Base-by-base conservation (phyloP, 306 rosid genomes). In the Abrus precatorius region DNA sequence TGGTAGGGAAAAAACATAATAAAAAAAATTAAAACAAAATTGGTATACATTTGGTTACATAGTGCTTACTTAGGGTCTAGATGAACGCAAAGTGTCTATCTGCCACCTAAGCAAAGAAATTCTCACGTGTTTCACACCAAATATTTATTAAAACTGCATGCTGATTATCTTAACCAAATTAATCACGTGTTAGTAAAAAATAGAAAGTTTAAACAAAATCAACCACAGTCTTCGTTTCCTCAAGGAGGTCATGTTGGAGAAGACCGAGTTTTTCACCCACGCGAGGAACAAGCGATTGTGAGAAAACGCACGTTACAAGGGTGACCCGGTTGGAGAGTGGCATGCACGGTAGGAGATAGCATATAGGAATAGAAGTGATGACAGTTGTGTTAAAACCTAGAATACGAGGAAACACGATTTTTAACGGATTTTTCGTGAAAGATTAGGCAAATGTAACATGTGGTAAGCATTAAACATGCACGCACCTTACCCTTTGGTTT, bases 371-470 rank as follows among this genome's bases (percentile, higher is more conserved):
- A 12, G 45, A 14, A 32, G 68, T 57, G 59, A 36, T 2, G 4
- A 45, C 53, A 43, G n/a, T 9, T 43, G 1, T 62, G 34, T 14
- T 33, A 10, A 48, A 34, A 55, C 45, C 45, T 59, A 29, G 52
- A 74, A 61, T 48, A 54, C 40, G 49, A 75, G 61, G 81, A 50
- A 75, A 79, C 1, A 79, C 1, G 83, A 71, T 50, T 75, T 48
- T 83, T 10, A 70, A 63, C 87, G 62, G 90, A 86, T 87, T 52
- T 75, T 87, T 75, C 66, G 88, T 41, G 36, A 30, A 62, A 77
- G 83, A 77, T 77, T 74, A 69, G 74, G 43, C 32, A 76, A 78
- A 85, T 87, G 36, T 29, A 84, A 84, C 50, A 50, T 83, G 90
- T 84, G 93, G 95, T 84, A 59, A 56, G 36, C 56, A 80, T 82